Percentiles rank a stretch among this genome's conserved stretches.
Conservation (phyloP, 106 monocot species). For the Hemerocallis citrina region DNA sequence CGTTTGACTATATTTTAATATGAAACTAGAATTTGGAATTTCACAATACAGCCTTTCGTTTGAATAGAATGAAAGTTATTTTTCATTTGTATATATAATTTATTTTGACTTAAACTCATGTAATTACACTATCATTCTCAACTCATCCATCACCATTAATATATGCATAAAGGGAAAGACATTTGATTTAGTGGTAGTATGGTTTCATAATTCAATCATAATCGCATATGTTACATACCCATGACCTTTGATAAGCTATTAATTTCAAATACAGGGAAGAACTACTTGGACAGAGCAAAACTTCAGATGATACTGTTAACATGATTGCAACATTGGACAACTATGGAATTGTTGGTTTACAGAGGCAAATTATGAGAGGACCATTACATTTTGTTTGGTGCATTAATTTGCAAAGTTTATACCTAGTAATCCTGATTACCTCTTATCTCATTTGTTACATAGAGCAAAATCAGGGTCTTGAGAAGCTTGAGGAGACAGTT, state of each 20-base stretch:
- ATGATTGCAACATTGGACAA: conserved; percentile 59
- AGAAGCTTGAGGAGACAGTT: conserved; percentile 71
- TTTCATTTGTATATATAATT: too few relatives aligned
- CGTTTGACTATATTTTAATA: too few relatives aligned
- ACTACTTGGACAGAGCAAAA: conserved; percentile 41
- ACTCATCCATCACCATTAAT: neutral
- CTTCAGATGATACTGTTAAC: conserved; percentile 39
- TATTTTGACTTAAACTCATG: too few relatives aligned
- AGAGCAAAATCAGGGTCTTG: conserved; percentile 88
- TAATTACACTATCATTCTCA: too few relatives aligned
- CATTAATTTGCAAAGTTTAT: neutral
- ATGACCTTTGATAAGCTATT: neutral
- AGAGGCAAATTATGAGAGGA: conserved; percentile 60
- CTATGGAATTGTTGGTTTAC: conserved; percentile 59
- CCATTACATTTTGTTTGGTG: neutral
- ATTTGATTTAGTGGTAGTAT: too few relatives aligned
- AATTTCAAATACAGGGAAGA: conserved; percentile 38
- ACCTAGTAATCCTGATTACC: neutral
- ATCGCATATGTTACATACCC: neutral
- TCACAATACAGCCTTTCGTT: too few relatives aligned
- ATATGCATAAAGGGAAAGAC: conserved; percentile 43
- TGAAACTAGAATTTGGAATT: too few relatives aligned
- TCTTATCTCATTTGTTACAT: conserved; percentile 1
- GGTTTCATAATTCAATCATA: too few relatives aligned
- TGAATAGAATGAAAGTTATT: too few relatives aligned